Base-by-base conservation (phyloP, 768 basidiomycete genomes). In the Tylopilus sp. region DNA sequence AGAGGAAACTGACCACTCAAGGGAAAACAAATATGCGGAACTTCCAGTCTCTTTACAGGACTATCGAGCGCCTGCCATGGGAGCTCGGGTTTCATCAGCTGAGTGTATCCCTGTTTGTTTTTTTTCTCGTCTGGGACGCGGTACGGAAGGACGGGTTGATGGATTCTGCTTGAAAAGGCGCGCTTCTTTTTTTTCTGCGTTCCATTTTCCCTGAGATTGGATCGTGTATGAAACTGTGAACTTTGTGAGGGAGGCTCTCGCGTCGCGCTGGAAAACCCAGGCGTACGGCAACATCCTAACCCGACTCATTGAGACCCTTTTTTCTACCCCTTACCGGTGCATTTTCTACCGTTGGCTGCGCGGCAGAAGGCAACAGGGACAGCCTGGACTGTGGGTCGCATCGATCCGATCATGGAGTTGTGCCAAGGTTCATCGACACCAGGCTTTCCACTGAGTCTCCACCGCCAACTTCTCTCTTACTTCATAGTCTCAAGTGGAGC, bases 191-290 rank as follows among this genome's bases (percentile, higher is more conserved):
- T 44, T 48, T 36, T 7, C 28, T 25, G 47, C 44, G 23, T 39
- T 17, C 17, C 38, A 17, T 48, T 45, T 52, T 40, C 44, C 48
- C 44, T 45, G 39, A 58, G 53, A 64, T 58, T 44, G 31, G 49
- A 55, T 52, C 46, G 1, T 38, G 30, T 56, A 50, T 40, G 41
- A 40, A 44, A n/a, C 31, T 33, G 42, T 48, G 52, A 35, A 47
- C 39, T 36, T 25, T 57, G 35, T 35, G 39, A 40, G 22, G 45
- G 22, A 17, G 13, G 33, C 15, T 17, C 53, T 51, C 56, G 58
- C 48, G 52, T 47, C 20, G 28, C 47, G 12, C 31, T 44, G 28
- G 44, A 50, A 40, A 18, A 39, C 39, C 44, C 15, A 26, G 15
- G 22, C 22, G 55, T 39, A 52, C 51, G 57, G 43, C 57, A 56